These are phyloP conservation scores for Candida multigemmis DNA, from an alignment of 805 yeast genomes.

Conservation along the genomic window DNA sequence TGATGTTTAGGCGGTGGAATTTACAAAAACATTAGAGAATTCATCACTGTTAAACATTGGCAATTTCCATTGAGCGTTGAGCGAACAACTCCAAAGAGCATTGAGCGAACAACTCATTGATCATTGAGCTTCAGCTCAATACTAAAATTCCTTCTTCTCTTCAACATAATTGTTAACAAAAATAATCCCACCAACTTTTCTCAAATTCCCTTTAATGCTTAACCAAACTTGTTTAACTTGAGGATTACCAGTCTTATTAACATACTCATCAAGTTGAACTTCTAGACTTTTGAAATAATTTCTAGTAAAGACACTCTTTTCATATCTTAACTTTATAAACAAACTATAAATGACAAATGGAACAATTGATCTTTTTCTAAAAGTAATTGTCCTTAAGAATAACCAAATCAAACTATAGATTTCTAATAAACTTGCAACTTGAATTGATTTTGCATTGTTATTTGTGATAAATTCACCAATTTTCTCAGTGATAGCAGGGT, in stretches of 20 bases:
- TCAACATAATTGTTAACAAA: constrained; percentile 27
- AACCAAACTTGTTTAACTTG: constrained; percentile 29
- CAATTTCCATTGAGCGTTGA: too few species aligned
- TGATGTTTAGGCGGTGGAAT: too few species aligned
- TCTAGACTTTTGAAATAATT: constrained; percentile 60
- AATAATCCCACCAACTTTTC: constrained; percentile 16
- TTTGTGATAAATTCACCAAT: constrained; percentile 23
- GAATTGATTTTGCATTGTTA: constrained; percentile 29
- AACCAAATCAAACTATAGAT: constrained; percentile 36
- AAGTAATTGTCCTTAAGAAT: constrained; percentile 44
- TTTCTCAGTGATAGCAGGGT: constrained; percentile 27
- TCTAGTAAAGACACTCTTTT: constrained; percentile 66
- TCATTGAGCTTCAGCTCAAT: too few species aligned
- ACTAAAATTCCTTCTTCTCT: constrained; percentile 17
- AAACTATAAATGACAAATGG: constrained; percentile 43
- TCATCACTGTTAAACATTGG: too few species aligned
- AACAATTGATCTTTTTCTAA: constrained; percentile 55
- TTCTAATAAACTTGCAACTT: constrained; percentile 30
- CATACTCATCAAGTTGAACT: constrained; percentile 32
- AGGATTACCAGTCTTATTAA: constrained; percentile 19
- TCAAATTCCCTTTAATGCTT: constrained; percentile 19
- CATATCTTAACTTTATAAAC: constrained; percentile 72
- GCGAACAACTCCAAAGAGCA: too few species aligned
- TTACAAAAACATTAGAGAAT: too few species aligned
- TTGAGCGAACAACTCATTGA: too few species aligned